Conservation (phyloP, 2,329 filamentous ascomycete genomes). For the Aaosphaeria pasadenensis region DNA sequence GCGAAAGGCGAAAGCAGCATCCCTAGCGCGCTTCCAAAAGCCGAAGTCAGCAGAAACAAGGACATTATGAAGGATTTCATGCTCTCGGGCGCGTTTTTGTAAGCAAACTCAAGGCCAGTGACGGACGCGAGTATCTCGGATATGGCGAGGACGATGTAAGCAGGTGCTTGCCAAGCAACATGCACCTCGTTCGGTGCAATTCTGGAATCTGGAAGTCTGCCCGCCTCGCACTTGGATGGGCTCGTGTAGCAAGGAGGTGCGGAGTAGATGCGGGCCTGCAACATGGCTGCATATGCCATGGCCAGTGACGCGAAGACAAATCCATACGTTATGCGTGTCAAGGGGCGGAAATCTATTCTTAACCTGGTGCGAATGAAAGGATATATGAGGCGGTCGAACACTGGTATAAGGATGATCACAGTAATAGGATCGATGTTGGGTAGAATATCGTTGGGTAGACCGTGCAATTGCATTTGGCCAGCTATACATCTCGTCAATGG, state of each 20-base stretch:
- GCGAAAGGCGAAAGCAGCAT: conserved; percentile 60
- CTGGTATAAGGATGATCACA: conserved; percentile 46
- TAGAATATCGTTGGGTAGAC: conserved; percentile 48
- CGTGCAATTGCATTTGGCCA: conserved; percentile 45
- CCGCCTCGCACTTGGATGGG: conserved; percentile 38
- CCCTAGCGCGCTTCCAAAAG: conserved; percentile 58
- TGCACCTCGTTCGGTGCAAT: conserved; percentile 43
- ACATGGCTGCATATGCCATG: conserved; percentile 55
- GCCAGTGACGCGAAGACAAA: conserved; percentile 53
- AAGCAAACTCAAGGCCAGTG: conserved; percentile 48
- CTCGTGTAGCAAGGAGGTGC: conserved; percentile 52
- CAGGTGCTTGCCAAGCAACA: conserved; percentile 44
- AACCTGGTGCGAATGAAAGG: conserved; percentile 41
- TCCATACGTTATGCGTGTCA: conserved; percentile 53
- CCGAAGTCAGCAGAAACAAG: conserved; percentile 61
- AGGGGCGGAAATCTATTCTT: conserved; percentile 44
- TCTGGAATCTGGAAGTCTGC: conserved; percentile 23
- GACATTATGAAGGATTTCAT: conserved; percentile 52
- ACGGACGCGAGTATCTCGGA: conserved; percentile 48
- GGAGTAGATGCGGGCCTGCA: conserved; percentile 56
- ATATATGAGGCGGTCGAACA: conserved; percentile 46
- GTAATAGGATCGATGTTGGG: conserved; percentile 48
- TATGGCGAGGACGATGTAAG: conserved; percentile 45
- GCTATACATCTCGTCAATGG: conserved; percentile 22
- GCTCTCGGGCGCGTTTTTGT: conserved; percentile 44